phyloP scores from a whole-genome alignment of 1,284 basidiomycete genomes.

The Leccinum pachyderme region DNA sequence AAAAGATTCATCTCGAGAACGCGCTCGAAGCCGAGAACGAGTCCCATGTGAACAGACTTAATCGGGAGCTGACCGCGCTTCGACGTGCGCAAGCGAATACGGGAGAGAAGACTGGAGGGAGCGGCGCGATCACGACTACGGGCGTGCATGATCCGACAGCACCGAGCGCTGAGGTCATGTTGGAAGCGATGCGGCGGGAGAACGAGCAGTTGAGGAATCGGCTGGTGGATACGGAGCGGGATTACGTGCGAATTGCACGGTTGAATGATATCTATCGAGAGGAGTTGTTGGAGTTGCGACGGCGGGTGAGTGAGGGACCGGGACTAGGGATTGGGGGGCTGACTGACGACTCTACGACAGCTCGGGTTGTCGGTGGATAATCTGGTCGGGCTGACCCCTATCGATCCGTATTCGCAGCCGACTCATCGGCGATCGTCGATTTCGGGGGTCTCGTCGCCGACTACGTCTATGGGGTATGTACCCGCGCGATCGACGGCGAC shows the following conservation, averaged over 20 bases:
- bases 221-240: slow-evolving; percentile 68
- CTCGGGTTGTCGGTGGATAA: slow-evolving; percentile 72
- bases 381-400: slow-evolving; percentile 59
- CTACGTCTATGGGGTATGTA: slow-evolving; percentile 43
- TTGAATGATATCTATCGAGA: slow-evolving; percentile 80
- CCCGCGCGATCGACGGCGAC: slow-evolving; percentile 28
- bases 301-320: slow-evolving; percentile 50
- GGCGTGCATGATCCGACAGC: slow-evolving; percentile 39
- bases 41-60: slow-evolving; percentile 71
- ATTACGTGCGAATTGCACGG: slow-evolving; percentile 67
- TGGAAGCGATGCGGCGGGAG: slow-evolving; percentile 72
- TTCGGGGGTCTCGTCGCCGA: slow-evolving; percentile 45
- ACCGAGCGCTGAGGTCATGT: slow-evolving; percentile 59
- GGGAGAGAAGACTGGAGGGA: background rate
- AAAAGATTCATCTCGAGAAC: slow-evolving; percentile 81
- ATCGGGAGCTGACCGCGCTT: slow-evolving; percentile 65
- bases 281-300: slow-evolving; percentile 72
- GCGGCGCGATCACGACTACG: slow-evolving; percentile 26
- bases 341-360: slow-evolving; percentile 35
- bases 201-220: slow-evolving; percentile 67
- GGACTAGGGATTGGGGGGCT: background rate
- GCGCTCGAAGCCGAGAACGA: slow-evolving; percentile 77
- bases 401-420: slow-evolving; percentile 67
- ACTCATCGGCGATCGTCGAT: slow-evolving; percentile 55
- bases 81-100: slow-evolving; percentile 40